phyloP scores from a whole-genome alignment of 257 asterid genomes.

The Anisodus tanguticus region DNA sequence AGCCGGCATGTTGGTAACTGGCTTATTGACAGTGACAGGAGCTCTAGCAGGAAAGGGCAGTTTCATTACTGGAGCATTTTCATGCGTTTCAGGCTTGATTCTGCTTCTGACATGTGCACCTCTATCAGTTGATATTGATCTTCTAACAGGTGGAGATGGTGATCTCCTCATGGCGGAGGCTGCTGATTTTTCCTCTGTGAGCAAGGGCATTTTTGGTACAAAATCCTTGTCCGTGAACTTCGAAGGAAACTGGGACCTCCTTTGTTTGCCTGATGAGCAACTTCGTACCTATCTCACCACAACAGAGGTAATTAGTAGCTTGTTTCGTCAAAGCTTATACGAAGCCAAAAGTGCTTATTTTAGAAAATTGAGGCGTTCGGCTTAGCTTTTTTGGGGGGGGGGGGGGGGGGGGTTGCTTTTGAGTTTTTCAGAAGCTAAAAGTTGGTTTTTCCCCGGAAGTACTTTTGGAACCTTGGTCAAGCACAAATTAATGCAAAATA shows the following conservation, averaged over 20 bases:
- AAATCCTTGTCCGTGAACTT: slow-evolving; percentile 77
- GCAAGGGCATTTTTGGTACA: slow-evolving; percentile 53
- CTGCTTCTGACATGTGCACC: slow-evolving; percentile 53
- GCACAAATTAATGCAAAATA: no score
- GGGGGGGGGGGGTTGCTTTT: no score
- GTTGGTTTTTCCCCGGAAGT: no score
- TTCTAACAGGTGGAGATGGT: slow-evolving; percentile 83
- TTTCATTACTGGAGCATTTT: slow-evolving; percentile 57
- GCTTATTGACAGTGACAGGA: slow-evolving; percentile 57
- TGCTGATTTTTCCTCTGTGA: slow-evolving; percentile 54
- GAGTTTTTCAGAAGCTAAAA: no score
- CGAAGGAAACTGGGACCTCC: slow-evolving; percentile 67
- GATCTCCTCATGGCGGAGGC: slow-evolving; percentile 53
- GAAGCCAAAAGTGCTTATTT: no score
- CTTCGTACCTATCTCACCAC: slow-evolving; percentile 64
- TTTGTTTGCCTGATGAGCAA: slow-evolving; percentile 76
- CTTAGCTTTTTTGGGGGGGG: no score
- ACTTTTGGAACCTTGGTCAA: no score
- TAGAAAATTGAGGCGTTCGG: no score
- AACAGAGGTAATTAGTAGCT: slow-evolving; percentile 11
- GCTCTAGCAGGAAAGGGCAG: slow-evolving; percentile 71
- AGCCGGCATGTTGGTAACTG: slow-evolving; percentile 48
- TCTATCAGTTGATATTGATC: slow-evolving; percentile 88
- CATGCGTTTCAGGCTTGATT: slow-evolving; percentile 56
- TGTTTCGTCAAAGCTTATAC: no score